phyloP scores from a whole-genome alignment of 2,329 filamentous ascomycete genomes.

The Colletotrichum sp. region DNA sequence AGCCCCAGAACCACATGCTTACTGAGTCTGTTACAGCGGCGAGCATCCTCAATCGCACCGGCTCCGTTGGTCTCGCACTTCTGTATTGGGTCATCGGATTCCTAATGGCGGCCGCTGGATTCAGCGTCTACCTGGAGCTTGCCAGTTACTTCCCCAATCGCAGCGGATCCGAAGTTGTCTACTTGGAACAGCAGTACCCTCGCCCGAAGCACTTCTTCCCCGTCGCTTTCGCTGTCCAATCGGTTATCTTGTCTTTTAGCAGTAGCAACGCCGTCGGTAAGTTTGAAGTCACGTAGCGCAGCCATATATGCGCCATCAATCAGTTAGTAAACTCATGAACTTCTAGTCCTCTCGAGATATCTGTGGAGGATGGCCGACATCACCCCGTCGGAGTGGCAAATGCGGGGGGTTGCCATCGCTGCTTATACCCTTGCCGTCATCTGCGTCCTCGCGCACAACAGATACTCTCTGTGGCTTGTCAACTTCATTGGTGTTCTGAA shows the following conservation, averaged over 20 bases:
- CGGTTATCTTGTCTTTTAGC: constrained; percentile 68
- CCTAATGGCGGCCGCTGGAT: constrained; percentile 58
- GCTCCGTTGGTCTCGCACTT: constrained; percentile 66
- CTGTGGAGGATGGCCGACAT: constrained; percentile 61
- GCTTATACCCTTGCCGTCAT: constrained; percentile 65
- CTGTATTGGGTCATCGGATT: constrained; percentile 71
- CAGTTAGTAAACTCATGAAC: too few species aligned
- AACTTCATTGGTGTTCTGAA: constrained; percentile 66
- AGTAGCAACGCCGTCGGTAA: constrained; percentile 66
- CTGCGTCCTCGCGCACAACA: constrained; percentile 59
- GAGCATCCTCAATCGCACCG: constrained; percentile 61
- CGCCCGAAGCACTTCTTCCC: constrained; percentile 69
- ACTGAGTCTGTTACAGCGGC: constrained; percentile 44
- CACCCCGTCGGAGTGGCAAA: constrained; percentile 62
- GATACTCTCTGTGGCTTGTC: constrained; percentile 58
- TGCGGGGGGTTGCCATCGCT: constrained; percentile 70
- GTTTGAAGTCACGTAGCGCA: background rate
- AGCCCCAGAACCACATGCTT: background rate
- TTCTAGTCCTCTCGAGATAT: constrained; percentile 63
- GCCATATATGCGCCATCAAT: too few species aligned
- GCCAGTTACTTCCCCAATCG: constrained; percentile 70
- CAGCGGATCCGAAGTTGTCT: constrained; percentile 70
- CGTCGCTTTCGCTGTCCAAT: constrained; percentile 67
- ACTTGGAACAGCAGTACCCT: constrained; percentile 71
- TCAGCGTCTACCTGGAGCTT: constrained; percentile 67